phyloP scores from a whole-genome alignment of 148 eudicot genomes.

The Gaultheria prostrata region DNA sequence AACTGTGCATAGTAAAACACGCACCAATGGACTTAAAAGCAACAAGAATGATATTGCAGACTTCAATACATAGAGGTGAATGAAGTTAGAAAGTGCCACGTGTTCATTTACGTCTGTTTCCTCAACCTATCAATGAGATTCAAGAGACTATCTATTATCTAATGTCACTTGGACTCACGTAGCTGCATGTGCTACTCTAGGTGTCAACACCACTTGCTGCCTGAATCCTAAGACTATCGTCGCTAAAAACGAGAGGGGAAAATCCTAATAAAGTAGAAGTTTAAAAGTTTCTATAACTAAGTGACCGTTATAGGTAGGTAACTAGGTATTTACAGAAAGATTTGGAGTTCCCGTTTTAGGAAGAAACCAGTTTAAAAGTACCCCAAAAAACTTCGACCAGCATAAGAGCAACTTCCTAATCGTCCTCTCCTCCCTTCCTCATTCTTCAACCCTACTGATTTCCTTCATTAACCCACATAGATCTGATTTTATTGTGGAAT shows the following conservation, averaged over 20 bases:
- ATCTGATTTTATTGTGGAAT: neutral
- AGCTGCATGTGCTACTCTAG: neutral
- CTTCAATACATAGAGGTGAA: neutral
- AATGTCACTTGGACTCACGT: neutral
- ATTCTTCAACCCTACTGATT: neutral
- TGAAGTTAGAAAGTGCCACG: neutral
- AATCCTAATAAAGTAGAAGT: neutral
- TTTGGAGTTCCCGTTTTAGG: neutral
- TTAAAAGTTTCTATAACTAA: neutral
- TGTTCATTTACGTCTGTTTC: constrained; percentile 2
- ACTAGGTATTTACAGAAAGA: neutral
- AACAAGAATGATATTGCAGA: neutral
- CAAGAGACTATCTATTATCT: neutral
- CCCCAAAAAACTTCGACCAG: neutral
- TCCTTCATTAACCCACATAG: neutral
- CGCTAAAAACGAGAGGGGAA: neutral
- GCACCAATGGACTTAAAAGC: neutral
- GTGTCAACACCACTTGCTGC: neutral
- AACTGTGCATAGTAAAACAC: neutral
- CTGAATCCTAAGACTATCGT: neutral
- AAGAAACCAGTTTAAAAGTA: neutral
- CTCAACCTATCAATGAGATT: neutral
- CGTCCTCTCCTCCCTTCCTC: neutral
- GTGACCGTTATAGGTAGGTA: neutral
- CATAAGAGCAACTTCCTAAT: neutral